Evolutionary conservation across 805 yeast genomes (phyloP).

Genomic region (Pichia nakasei): DNA sequence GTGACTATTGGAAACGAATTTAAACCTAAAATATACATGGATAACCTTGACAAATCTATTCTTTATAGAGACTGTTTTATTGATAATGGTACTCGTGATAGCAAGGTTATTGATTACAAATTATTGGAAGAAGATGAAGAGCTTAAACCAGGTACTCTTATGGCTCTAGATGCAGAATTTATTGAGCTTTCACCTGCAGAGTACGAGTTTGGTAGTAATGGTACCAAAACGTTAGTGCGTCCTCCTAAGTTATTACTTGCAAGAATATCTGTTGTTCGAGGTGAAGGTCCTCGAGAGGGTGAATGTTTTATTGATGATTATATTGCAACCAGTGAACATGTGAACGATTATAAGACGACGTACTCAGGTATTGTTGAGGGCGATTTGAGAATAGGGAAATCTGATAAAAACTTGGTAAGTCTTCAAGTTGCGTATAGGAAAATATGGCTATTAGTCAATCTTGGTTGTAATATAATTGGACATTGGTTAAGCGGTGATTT

Average conservation of each 20-base stretch:
- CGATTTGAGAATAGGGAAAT: conserved; percentile 65
- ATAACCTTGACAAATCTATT: conserved; percentile 49
- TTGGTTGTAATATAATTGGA: conserved; percentile 90
- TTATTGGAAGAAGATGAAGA: conserved; percentile 61
- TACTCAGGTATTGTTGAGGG: conserved; percentile 93
- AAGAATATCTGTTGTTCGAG: conserved; percentile 77
- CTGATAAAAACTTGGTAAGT: conserved; percentile 64
- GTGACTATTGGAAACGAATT: conserved; percentile 32
- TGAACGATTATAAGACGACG: conserved; percentile 80
- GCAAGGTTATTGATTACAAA: conserved; percentile 52
- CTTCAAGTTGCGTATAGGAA: conserved; percentile 78
- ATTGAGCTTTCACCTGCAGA: conserved; percentile 74
- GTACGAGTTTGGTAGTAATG: conserved; percentile 67
- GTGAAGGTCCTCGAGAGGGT: conserved; percentile 58
- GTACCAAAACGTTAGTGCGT: conserved; percentile 55
- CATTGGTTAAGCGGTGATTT: conserved; percentile 91
- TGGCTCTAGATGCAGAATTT: conserved; percentile 97
- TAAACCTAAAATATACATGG: conserved; percentile 43
- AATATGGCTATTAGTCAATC: conserved; percentile 80
- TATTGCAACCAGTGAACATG: conserved; percentile 60
- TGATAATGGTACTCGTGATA: conserved; percentile 47
- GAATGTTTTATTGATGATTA: conserved; percentile 89
- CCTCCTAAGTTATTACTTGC: conserved; percentile 79
- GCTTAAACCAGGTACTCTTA: conserved; percentile 64
- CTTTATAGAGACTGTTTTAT: conserved; percentile 71